Conservation (phyloP, 2,329 filamentous ascomycete species). For the Pseudogymnoascus sp. region DNA sequence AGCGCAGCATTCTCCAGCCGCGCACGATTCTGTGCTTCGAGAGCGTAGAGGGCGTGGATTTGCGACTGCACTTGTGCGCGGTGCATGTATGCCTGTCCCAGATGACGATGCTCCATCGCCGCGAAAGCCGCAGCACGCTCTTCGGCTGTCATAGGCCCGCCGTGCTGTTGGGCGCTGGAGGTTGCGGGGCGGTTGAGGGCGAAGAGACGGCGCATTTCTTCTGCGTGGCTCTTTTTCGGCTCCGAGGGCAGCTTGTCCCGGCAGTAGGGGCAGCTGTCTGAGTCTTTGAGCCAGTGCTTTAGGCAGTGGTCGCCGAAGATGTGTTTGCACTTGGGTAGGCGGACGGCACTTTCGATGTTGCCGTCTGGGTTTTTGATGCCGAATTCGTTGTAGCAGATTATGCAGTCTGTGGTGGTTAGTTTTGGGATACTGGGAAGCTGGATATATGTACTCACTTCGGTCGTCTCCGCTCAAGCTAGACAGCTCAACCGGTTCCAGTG, state of each 20-base stretch:
- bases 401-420: slow-evolving; percentile 39
- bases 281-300: slow-evolving; percentile 57
- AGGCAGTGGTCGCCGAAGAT: slow-evolving; percentile 58
- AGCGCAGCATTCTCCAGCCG: not conserved
- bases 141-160: not conserved
- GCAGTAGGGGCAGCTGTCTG: slow-evolving; percentile 57
- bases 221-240: not conserved
- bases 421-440: not conserved
- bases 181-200: not conserved
- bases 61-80: not conserved
- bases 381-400: slow-evolving; percentile 59
- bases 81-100: not conserved
- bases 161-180: not conserved
- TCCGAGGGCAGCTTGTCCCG: slow-evolving; percentile 52
- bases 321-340: slow-evolving; percentile 54
- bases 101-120: not conserved
- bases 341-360: slow-evolving; percentile 46
- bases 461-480: slow-evolving; percentile 22
- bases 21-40: not conserved
- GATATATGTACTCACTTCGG: slow-evolving; percentile 22
- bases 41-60: not conserved
- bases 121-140: not conserved
- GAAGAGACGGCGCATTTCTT: not conserved
- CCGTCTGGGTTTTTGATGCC: slow-evolving; percentile 50
- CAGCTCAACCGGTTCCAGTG: slow-evolving; percentile 24